Evolutionary conservation across 2,329 filamentous ascomycete species (phyloP), one percentile per base, ranked within the genome.

Genomic region (Pseudopyricularia cyperi): DNA sequence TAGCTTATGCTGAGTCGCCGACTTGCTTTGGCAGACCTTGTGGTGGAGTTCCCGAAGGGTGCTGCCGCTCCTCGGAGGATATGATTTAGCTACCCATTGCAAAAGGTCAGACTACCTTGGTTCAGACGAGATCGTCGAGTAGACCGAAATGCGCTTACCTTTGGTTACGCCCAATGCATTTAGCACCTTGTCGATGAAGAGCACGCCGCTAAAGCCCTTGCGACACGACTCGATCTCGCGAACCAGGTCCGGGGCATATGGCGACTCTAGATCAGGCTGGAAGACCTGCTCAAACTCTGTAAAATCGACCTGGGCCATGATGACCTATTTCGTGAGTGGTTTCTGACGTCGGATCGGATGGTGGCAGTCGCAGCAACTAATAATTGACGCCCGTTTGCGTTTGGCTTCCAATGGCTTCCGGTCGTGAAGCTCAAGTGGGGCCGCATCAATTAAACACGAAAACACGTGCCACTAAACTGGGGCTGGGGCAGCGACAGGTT

Each of bases 111-210:
- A 22, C 11, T 22, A 30, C n/a, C 14, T 6, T 9, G 9, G 28
- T 9, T 5, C 28, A 30, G 28, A 22, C 11, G 19, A 12, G 11
- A 42, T 32, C 9, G 12, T 14, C 6, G 11, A 26, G 7, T 2
- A n/a, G 8, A 6, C 15, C 12, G 8, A 28, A 7, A 44, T 19
- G 22, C 47, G 52, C 62, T 15, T 66, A 88, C 87, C 78, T 67
- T 85, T 82, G 58, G 75, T 74, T 53, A 93, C 77, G 28, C 84
- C 80, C 28, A 91, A 70, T 0, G 83, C 75, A 52, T 77, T 79
- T 55, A 93, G 70, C 39, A 94, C 79, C 52, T 85, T 80, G 65
- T 94, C 88, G 62, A 91, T 83, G 66, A 93, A 94, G 53, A 91
- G 77, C 53, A 76, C 71, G 58, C 85, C 83, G 55, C 83, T 80